Base-by-base conservation (phyloP, 208 protist genomes). In the Naegleria fowleri region DNA sequence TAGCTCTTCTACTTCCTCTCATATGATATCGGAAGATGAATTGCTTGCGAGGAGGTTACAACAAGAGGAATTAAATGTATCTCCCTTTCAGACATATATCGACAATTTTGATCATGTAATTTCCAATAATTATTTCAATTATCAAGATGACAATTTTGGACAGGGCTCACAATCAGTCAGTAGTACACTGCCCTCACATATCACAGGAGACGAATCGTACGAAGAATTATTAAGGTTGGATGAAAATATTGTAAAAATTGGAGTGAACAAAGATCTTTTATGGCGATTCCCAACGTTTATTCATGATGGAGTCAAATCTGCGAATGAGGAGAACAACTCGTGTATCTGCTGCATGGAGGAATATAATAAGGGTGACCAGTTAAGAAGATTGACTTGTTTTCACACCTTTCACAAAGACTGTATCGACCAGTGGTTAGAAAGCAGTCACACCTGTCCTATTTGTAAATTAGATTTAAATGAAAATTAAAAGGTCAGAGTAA, bases 291-390 rank as follows among this genome's bases (percentile, higher is more conserved):
- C 85, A 40, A 36, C 38, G 9, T 36, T 13, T 33, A 55, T 29
- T 13, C n/a, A 36, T 79, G n/a, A 79, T 13, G 25, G 25, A 36
- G 4, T 0, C 29, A 4, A 79, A 33, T 7, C 7, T 48, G 52
- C 13, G 6, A 33, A 33, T 7, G 36, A 87, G 13, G 85, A 91
- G 22, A 11, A 90, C 6, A 16, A 83, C 22, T 5, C 6, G 0
- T 95, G 94, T 91, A 5, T 22, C n/a, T 83, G 95, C 29, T 95
- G 94, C 75, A 43, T 95, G 86, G 92, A 90, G 15, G 91, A 94
- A 25, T 95, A 92, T 75, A n/a, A 93, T 39, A 92, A 94, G 11
- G 93, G 93, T 16, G 93, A 95, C 0, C 7, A 88, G 7, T n/a
- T 95, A 41, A 90, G 93, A 33, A 85, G 41, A 51, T 84, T 95